phyloP scores from a whole-genome alignment of 257 asterid species.

The Ilex asprella region DNA sequence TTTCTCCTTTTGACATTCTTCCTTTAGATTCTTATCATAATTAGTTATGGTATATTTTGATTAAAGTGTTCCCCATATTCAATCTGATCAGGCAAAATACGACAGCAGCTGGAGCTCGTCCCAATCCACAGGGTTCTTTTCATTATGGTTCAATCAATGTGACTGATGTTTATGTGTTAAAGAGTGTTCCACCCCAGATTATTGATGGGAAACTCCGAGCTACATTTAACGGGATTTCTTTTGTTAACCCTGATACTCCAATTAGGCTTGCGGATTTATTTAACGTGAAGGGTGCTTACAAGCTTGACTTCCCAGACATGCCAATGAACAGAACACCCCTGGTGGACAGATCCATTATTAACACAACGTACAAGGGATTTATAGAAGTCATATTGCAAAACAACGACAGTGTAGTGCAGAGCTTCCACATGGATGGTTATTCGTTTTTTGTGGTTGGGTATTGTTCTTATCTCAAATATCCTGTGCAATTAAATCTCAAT shows the following conservation, averaged over 20 bases:
- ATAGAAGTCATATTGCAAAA: constrained; percentile 76
- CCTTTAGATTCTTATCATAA: constrained; percentile 27
- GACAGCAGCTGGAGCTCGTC: constrained; percentile 96
- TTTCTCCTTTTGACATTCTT: too few relatives aligned
- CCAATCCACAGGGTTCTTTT: constrained; percentile 97
- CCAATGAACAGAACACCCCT: constrained; percentile 52
- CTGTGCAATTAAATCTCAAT: background rate
- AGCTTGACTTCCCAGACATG: constrained; percentile 73
- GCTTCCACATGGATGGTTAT: constrained; percentile 91
- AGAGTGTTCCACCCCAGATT: constrained; percentile 41
- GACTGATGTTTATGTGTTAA: constrained; percentile 55
- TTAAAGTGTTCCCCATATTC: background rate
- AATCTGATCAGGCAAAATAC: constrained; percentile 62
- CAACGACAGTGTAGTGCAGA: constrained; percentile 64
- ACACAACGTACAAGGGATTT: constrained; percentile 89
- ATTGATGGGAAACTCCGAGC: constrained; percentile 69
- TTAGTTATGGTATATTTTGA: background rate
- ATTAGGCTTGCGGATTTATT: constrained; percentile 70
- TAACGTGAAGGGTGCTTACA: constrained; percentile 69
- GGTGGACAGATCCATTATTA: constrained; percentile 57
- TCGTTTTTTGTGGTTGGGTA: constrained; percentile 96
- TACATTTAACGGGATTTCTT: constrained; percentile 75
- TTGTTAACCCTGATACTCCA: constrained; percentile 61
- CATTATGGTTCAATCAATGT: constrained; percentile 82
- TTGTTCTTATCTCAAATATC: constrained; percentile 7